phyloP scores from a whole-genome alignment of 257 asterid species.

The Plectranthus barbatus region DNA sequence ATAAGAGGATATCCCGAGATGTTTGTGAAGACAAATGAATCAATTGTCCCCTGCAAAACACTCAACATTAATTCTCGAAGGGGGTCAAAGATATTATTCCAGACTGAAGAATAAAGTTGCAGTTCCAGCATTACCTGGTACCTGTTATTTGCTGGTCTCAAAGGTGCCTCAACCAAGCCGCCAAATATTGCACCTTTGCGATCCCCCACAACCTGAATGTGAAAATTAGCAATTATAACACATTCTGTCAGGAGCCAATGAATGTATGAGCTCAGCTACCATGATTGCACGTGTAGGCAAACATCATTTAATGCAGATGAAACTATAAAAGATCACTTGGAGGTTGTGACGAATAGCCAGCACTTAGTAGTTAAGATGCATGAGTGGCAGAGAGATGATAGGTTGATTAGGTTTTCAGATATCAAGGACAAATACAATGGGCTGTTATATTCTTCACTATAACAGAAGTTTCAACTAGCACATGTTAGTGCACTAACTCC shows the following conservation, averaged over 20 bases:
- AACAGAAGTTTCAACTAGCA: not conserved
- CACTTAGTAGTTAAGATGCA: not conserved
- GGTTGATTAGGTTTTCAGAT: not conserved
- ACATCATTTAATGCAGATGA: too few relatives aligned
- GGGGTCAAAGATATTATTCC: not conserved
- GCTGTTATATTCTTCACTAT: not conserved
- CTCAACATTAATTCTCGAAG: constrained; percentile 4
- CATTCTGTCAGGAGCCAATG: not conserved
- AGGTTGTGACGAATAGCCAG: not conserved
- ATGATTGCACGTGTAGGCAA: not conserved
- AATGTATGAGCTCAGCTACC: too few relatives aligned
- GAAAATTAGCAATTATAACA: not conserved
- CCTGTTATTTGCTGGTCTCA: constrained; percentile 60
- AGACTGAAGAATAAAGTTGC: not conserved
- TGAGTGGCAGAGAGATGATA: too few relatives aligned
- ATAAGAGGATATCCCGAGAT: constrained; percentile 59
- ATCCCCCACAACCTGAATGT: constrained; percentile 83
- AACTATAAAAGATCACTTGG: not conserved
- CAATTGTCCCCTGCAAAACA: constrained; percentile 54
- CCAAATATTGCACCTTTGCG: constrained; percentile 84
- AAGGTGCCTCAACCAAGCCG: constrained; percentile 91
- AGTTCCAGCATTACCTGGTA: constrained; percentile 60
- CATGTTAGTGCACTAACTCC: not conserved
- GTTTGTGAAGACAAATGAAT: constrained; percentile 75
- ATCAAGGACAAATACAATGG: not conserved